Percentiles rank a stretch among this genome's conserved stretches.
Evolutionary conservation across 225 moss, liverwort and hornwort species (phyloP).

Genomic region (Pseudoscleropodium purum): DNA sequence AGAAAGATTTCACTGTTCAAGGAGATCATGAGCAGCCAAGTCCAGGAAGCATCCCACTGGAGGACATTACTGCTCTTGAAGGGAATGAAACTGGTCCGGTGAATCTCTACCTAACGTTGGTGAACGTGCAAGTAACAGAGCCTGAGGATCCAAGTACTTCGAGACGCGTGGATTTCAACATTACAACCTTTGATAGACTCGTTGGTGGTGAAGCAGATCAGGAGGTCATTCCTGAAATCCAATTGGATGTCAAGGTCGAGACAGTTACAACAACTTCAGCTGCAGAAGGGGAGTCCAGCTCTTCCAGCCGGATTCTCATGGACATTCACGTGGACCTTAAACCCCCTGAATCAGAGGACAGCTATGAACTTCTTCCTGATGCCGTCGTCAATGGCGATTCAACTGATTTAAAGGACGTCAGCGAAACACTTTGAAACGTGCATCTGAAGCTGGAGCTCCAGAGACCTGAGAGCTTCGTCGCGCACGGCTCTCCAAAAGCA

Average conservation of each 20-base stretch:
- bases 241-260: neutral
- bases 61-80: no score
- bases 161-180: neutral
- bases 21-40: no score
- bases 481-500: neutral
- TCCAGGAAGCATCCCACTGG: no score
- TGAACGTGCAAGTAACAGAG: no score
- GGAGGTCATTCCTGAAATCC: neutral
- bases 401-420: no score
- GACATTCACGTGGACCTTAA: neutral
- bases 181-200: neutral
- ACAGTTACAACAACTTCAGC: neutral
- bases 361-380: neutral
- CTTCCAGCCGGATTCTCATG: neutral
- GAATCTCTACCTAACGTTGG: neutral
- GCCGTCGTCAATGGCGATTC: neutral
- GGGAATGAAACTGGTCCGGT: neutral
- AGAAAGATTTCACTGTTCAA: no score
- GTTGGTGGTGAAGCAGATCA: neutral
- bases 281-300: neutral
- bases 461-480: no score
- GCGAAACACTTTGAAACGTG: neutral
- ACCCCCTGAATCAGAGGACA: neutral
- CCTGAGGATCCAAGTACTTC: neutral
- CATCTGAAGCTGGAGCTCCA: neutral